These are phyloP conservation scores for Diddensiella caesifluorescens DNA, from an alignment of 805 yeast genomes.

Conservation along the genomic window DNA sequence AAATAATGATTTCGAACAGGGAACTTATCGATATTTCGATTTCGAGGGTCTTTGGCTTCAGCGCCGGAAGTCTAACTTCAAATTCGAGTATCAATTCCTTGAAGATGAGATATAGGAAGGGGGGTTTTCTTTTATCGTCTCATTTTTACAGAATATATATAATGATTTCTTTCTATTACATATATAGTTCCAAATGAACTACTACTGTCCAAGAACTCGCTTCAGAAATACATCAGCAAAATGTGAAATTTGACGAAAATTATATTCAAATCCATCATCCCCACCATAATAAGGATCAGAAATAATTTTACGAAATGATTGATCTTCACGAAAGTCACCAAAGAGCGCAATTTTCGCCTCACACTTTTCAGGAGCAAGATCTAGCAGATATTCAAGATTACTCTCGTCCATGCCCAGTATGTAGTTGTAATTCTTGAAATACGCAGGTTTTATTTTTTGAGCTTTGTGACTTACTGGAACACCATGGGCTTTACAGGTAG, in stretches of 20 bases:
- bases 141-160: background rate
- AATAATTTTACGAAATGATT: constrained; percentile 50
- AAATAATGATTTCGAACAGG: constrained; percentile 41
- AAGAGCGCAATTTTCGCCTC: constrained; percentile 42
- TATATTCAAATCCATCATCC: constrained; percentile 69
- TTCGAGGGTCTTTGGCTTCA: constrained; percentile 65
- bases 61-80: constrained; percentile 55
- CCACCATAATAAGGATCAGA: constrained; percentile 96
- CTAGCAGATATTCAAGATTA: constrained; percentile 40
- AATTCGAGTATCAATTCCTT: constrained; percentile 41
- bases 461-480: constrained; percentile 73
- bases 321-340: constrained; percentile 72
- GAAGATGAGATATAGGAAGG: constrained; percentile 33
- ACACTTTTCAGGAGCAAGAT: constrained; percentile 38
- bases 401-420: constrained; percentile 52
- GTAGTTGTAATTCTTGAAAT: constrained; percentile 49
- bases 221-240: constrained; percentile 68
- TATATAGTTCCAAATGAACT: background rate
- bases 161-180: background rate
- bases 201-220: constrained; percentile 12
- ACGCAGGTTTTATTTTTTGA: constrained; percentile 74
- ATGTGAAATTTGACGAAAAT: constrained; percentile 67
- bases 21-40: constrained; percentile 77
- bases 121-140: background rate
- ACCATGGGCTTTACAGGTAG: constrained; percentile 62